Evolutionary conservation across 2,329 filamentous ascomycete genomes (phyloP), one percentile per base, ranked within the genome.

Genomic region (Clarireedia monteithiana): DNA sequence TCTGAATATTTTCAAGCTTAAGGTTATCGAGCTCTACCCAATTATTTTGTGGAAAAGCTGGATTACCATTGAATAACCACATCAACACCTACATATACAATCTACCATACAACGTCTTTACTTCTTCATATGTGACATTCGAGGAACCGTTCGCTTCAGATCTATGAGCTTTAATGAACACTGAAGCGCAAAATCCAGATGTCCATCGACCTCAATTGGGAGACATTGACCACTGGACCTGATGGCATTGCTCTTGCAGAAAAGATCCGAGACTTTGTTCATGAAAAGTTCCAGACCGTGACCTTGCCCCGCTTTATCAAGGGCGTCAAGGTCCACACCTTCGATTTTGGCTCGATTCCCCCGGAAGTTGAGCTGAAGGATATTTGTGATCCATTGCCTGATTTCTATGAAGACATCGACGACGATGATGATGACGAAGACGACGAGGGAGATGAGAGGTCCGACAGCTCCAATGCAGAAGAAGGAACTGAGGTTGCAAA

Each of bases 151-250:
- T 14, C 39, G 30, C 9, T 47, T 47, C 20, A 15, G 15, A 26
- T 47, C 17, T 26, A 24, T 20, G 17, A 40, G 40, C 42, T 17
- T 40, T 14, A 36, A 4, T 17, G 15, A 42, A 24, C 36, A 34
- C 26, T 24, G 20, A 49, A 53, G n/a, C 39, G 9, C 38, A 50
- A 26, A 27, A 7, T 40, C 51, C 60, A 61, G 48, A 99, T 99
- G 94, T 97, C 94, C 64, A 92, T 99, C 76, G 91, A 97, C 69
- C 86, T 99, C 70, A 91, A 95, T 73, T 99, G 94, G 94, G 86
- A 94, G 68, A 88, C 87, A 60, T 82, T 97, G 68, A 97, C 92
- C 23, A 85, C 84, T 60, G 94, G 94, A 27, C 83, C 90, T 49
- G 92, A 97, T 72, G 92, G 94, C 55, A 80, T 85, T 62, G 88